Percentiles rank a stretch among this genome's conserved stretches.
phyloP scores from a whole-genome alignment of 192 early-diverging fungal genomes.

The Blastocladiella britannica region DNA sequence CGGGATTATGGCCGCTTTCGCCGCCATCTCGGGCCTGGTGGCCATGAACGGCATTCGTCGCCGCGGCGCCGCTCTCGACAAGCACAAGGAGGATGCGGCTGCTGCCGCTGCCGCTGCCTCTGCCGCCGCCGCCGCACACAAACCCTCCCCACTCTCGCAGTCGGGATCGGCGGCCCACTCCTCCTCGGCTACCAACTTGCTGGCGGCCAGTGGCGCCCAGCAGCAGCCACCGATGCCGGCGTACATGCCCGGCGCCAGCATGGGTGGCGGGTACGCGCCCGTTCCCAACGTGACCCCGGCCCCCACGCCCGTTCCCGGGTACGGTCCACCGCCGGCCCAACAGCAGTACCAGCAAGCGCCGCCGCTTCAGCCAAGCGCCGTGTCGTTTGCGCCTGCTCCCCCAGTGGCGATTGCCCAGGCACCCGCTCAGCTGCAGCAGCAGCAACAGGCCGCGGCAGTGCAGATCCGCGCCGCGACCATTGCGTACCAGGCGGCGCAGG shows the following conservation, averaged over 20 bases:
- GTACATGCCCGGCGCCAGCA: neutral
- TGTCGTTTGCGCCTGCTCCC: too few relatives aligned
- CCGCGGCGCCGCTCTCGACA: neutral
- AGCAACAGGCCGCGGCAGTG: too few relatives aligned
- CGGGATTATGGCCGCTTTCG: neutral
- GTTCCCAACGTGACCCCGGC: too few relatives aligned
- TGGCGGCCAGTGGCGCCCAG: neutral
- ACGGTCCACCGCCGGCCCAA: too few relatives aligned
- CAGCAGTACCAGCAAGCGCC: neutral
- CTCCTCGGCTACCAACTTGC: too few relatives aligned
- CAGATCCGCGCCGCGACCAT: too few relatives aligned
- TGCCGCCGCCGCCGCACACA: neutral
- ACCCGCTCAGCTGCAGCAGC: too few relatives aligned
- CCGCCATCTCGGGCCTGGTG: neutral
- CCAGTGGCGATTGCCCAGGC: too few relatives aligned
- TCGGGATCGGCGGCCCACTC: too few relatives aligned
- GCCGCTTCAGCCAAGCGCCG: too few relatives aligned
- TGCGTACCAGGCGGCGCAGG: neutral
- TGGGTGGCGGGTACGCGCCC: neutral
- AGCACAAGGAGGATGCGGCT: neutral
- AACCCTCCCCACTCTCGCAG: too few relatives aligned
- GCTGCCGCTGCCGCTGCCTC: neutral
- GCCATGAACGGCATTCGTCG: neutral
- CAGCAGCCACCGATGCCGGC: neutral
- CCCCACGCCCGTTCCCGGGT: too few relatives aligned